A percentile compares a stretch with the other conserved stretches of the same genome.
Conservation (phyloP, 768 basidiomycete species). For the Lactarius evosmus region DNA sequence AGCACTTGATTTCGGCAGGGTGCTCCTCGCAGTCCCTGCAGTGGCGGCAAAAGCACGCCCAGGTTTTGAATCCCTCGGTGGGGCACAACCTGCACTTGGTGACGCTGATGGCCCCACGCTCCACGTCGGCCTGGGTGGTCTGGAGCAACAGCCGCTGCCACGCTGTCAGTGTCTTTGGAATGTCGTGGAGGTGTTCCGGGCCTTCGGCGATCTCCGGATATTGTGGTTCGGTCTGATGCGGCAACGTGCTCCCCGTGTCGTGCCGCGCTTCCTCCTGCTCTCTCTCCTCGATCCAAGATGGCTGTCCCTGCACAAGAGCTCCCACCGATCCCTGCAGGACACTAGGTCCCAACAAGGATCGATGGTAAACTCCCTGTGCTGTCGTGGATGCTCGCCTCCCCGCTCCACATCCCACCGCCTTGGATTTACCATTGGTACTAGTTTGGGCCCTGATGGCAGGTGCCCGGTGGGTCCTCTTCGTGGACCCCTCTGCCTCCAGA, state of each 20-base stretch:
- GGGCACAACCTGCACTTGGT: constrained; percentile 8
- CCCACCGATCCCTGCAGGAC: constrained; percentile 3
- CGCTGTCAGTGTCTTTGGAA: background rate
- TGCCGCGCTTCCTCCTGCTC: background rate
- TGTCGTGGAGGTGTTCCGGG: background rate
- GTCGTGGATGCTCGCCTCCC: constrained; percentile 6
- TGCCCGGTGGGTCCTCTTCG: background rate
- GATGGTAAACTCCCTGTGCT: constrained; percentile 5
- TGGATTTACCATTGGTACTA: background rate
- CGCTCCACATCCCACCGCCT: constrained; percentile 7
- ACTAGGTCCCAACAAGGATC: background rate
- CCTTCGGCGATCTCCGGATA: background rate
- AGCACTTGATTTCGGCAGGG: background rate
- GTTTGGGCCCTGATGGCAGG: background rate
- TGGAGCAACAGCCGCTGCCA: background rate
- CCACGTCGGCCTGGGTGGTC: background rate
- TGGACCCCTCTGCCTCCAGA: too few species aligned
- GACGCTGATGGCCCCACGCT: background rate
- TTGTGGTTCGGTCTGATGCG: background rate
- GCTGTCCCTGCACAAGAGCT: background rate
- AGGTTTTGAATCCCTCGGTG: background rate
- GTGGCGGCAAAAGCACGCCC: background rate
- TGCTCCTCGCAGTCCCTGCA: background rate
- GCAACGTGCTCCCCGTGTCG: background rate
- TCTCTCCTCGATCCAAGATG: constrained; percentile 2